Conservation (phyloP, 2,329 filamentous ascomycete species). For the Diaporthe caulivora region DNA sequence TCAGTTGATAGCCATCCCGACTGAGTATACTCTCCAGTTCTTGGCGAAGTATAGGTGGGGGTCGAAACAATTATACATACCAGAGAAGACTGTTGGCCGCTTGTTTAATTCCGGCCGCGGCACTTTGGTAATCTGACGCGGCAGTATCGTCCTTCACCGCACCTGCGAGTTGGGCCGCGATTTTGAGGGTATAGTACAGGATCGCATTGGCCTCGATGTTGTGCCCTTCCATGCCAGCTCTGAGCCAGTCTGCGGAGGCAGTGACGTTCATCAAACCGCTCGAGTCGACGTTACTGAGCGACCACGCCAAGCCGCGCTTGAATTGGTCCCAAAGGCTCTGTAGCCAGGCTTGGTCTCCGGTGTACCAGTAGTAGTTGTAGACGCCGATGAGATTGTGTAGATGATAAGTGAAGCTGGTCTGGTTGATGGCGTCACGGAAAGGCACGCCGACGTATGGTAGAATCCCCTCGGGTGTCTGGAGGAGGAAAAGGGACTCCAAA, state of each 20-base stretch:
- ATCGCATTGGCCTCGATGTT: conserved; percentile 66
- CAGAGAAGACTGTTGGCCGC: conserved; percentile 36
- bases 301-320: conserved; percentile 58
- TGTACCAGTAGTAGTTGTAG: conserved; percentile 69
- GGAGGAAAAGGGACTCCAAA: conserved; percentile 59
- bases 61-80: not conserved
- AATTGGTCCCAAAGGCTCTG: conserved; percentile 61
- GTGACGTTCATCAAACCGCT: conserved; percentile 62
- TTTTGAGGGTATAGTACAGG: conserved; percentile 63
- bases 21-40: too few relatives aligned
- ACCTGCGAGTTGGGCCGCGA: conserved; percentile 59
- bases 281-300: conserved; percentile 48
- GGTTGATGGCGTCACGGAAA: conserved; percentile 45
- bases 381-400: conserved; percentile 69
- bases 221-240: conserved; percentile 63
- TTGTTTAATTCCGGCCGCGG: conserved; percentile 33
- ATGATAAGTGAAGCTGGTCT: conserved; percentile 66
- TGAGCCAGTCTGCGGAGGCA: conserved; percentile 63
- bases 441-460: conserved; percentile 65
- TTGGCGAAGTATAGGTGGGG: not conserved
- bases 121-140: conserved; percentile 4
- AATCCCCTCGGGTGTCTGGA: conserved; percentile 51
- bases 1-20: too few relatives aligned
- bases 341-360: conserved; percentile 63
- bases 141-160: conserved; percentile 53